phyloP scores from a whole-genome alignment of 2,329 filamentous ascomycete genomes.

The Cladosporium sp. region DNA sequence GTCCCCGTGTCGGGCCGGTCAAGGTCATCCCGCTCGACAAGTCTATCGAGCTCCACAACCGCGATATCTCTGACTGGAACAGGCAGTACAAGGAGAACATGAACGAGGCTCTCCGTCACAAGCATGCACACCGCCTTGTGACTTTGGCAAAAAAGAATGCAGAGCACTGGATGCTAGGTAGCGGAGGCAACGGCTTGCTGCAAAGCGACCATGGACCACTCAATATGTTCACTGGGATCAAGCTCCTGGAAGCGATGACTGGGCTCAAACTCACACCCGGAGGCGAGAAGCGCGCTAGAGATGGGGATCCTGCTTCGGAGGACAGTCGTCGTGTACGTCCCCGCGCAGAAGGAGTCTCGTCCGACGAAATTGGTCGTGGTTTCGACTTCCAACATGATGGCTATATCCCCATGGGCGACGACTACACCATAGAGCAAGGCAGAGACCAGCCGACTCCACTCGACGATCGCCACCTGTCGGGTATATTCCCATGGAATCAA shows the following conservation, averaged over 20 bases:
- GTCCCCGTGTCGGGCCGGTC: constrained; percentile 26
- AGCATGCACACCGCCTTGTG: constrained; percentile 41
- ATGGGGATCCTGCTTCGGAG: constrained; percentile 30
- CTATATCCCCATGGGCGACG: constrained; percentile 26
- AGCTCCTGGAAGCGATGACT: constrained; percentile 52
- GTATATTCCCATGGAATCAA: constrained; percentile 68
- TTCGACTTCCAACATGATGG: constrained; percentile 20
- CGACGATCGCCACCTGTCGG: constrained; percentile 59
- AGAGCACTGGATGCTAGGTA: constrained; percentile 59
- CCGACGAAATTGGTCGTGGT: constrained; percentile 20
- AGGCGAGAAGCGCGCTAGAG: constrained; percentile 31
- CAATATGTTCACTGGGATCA: constrained; percentile 58
- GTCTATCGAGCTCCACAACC: constrained; percentile 55
- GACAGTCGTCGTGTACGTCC: constrained; percentile 32
- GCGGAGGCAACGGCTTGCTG: constrained; percentile 54
- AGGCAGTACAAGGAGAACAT: constrained; percentile 63
- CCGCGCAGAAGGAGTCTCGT: constrained; percentile 33
- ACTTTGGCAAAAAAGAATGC: constrained; percentile 63
- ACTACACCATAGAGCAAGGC: constrained; percentile 62
- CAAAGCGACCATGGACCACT: constrained; percentile 52
- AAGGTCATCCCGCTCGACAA: constrained; percentile 51
- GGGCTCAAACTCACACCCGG: constrained; percentile 33
- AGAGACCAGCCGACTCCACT: constrained; percentile 67
- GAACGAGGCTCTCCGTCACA: constrained; percentile 48
- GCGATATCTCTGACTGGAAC: constrained; percentile 59